phyloP scores from a whole-genome alignment of 352 stramenopile species.

The Blastocystis sp. region DNA sequence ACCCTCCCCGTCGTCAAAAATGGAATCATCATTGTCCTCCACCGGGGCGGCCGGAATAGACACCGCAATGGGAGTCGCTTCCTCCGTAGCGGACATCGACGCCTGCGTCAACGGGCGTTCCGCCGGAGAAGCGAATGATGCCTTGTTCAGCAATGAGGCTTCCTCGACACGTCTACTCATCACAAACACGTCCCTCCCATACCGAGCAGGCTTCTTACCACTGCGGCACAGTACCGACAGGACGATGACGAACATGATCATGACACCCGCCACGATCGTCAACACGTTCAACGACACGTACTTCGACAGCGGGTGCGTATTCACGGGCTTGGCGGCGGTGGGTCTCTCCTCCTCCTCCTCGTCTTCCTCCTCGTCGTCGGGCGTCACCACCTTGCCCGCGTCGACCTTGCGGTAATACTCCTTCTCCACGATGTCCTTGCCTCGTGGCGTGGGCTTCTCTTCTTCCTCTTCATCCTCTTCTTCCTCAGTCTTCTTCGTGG shows the following conservation, averaged over 20 bases:
- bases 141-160: too few species aligned
- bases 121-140: too few species aligned
- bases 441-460: not conserved
- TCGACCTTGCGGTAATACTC: not conserved
- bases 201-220: not conserved
- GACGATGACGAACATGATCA: conserved; percentile 3
- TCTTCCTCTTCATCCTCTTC: conserved; percentile 53
- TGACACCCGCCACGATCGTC: not conserved
- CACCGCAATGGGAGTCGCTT: too few species aligned
- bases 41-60: too few species aligned
- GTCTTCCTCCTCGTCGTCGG: not conserved
- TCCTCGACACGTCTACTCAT: not conserved
- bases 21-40: too few species aligned
- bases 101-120: too few species aligned
- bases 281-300: not conserved
- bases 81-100: too few species aligned
- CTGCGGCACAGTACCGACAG: not conserved
- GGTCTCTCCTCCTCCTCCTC: not conserved
- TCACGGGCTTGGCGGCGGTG: too few species aligned
- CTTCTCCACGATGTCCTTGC: not conserved
- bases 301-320: too few species aligned
- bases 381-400: not conserved
- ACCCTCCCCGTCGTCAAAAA: too few species aligned
- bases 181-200: not conserved
- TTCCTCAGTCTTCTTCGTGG: conserved; percentile 5